phyloP scores from a whole-genome alignment of 2,329 filamentous ascomycete genomes.

The Fusarium sp. region DNA sequence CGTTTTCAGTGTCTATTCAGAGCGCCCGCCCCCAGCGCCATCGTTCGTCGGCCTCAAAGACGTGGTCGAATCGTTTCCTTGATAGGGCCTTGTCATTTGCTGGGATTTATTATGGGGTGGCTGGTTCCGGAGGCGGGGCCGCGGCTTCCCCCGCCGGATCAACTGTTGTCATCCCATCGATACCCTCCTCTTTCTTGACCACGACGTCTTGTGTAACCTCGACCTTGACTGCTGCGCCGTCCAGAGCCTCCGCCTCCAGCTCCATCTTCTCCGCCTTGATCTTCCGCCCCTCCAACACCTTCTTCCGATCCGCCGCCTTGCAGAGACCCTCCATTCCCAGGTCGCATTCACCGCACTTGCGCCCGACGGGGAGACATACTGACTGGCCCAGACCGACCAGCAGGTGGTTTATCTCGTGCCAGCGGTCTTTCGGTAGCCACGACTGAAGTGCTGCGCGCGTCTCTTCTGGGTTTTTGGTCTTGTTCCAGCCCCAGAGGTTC shows the following conservation, averaged over 20 bases:
- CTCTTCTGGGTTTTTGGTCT: constrained; percentile 80
- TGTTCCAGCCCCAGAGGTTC: constrained; percentile 92
- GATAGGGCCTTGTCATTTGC: constrained; percentile 7
- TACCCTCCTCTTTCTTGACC: constrained; percentile 45
- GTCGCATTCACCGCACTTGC: constrained; percentile 85
- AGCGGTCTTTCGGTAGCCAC: constrained; percentile 84
- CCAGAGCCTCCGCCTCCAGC: constrained; percentile 33
- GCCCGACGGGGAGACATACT: constrained; percentile 80
- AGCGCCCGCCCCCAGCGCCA: constrained; percentile 6
- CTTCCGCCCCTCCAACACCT: constrained; percentile 65
- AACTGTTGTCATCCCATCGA: constrained; percentile 27
- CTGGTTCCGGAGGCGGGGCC: constrained; percentile 38
- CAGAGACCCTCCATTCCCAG: constrained; percentile 80
- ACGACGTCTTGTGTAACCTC: constrained; percentile 35
- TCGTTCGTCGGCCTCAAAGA: constrained; percentile 24
- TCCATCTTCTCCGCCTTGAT: constrained; percentile 45
- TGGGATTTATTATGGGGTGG: constrained; percentile 36
- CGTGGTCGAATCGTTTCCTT: constrained; percentile 37
- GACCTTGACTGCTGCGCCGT: constrained; percentile 37
- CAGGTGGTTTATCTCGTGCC: constrained; percentile 91
- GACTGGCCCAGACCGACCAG: constrained; percentile 89
- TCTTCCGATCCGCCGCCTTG: constrained; percentile 70
- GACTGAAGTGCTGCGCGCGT: constrained; percentile 76
- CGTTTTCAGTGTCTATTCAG: constrained; percentile 12
- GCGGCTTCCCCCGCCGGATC: constrained; percentile 20